Conservation (phyloP, 129 eudicot species). For the Centella asiatica region DNA sequence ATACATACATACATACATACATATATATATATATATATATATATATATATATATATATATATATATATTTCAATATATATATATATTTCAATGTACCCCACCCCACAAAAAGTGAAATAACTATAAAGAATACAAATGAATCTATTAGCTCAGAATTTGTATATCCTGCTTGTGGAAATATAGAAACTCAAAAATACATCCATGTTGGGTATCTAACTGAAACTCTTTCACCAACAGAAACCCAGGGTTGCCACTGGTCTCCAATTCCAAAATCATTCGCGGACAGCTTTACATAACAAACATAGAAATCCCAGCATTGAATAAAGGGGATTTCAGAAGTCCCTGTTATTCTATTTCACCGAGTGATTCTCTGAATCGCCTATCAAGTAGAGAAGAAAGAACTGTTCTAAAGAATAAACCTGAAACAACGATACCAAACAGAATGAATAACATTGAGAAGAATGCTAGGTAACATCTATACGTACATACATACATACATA, state of each 20-base stretch:
- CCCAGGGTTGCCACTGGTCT: neutral
- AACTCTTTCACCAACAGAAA: neutral
- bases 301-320: neutral
- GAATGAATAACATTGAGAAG: neutral
- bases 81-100: neutral
- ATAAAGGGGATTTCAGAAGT: neutral
- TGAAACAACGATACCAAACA: neutral
- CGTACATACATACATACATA: too few species aligned
- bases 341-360: neutral
- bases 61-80: too few species aligned
- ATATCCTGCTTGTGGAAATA: neutral
- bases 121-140: conserved; percentile 5
- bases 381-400: neutral
- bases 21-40: too few species aligned
- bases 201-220: neutral
- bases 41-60: too few species aligned
- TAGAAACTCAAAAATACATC: neutral
- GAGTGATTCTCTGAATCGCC: neutral
- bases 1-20: neutral
- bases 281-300: conserved; percentile 2
- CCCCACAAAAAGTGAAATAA: neutral
- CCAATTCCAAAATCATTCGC: neutral
- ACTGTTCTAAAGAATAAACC: neutral
- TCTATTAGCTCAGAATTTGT: neutral
- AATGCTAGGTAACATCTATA: neutral